Percentiles rank a stretch among this genome's conserved stretches.
Conservation (phyloP, 306 rosid species). For the Carpinus viminea region DNA sequence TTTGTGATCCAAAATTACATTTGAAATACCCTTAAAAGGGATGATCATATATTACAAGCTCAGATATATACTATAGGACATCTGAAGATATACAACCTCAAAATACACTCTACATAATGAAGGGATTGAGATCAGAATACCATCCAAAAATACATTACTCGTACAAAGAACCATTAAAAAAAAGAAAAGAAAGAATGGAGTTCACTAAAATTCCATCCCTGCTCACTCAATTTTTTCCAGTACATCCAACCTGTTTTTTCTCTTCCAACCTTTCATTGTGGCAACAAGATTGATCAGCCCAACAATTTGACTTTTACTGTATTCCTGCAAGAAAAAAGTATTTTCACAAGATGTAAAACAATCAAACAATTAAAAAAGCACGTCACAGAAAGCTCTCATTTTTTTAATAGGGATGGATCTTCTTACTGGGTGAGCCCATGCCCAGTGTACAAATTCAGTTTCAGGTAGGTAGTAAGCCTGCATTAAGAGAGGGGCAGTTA, state of each 20-base stretch:
- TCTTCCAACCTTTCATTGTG: slow-evolving; percentile 96
- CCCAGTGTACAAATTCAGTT: slow-evolving; percentile 95
- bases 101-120: slow-evolving; percentile 29
- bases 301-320: slow-evolving; percentile 73
- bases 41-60: slow-evolving; percentile 40
- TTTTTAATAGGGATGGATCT: slow-evolving; percentile 17
- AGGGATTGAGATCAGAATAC: slow-evolving; percentile 23
- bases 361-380: not conserved
- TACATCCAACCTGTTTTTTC: slow-evolving; percentile 88
- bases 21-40: slow-evolving; percentile 41
- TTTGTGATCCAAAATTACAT: slow-evolving; percentile 37
- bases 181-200: slow-evolving; percentile 14
- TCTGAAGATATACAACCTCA: slow-evolving; percentile 36
- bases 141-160: slow-evolving; percentile 50
- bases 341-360: not conserved
- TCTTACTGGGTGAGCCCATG: slow-evolving; percentile 87
- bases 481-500: slow-evolving; percentile 27
- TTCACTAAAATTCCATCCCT: slow-evolving; percentile 8
- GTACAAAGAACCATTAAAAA: slow-evolving; percentile 31
- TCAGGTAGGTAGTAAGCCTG: slow-evolving; percentile 99
- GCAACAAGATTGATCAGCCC: slow-evolving; percentile 96
- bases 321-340: slow-evolving; percentile 62
- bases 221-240: slow-evolving; percentile 91
- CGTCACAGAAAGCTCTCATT: not conserved
- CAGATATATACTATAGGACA: slow-evolving; percentile 14